These are phyloP conservation scores for Crithidia fasciculata DNA, from an alignment of 208 protist genomes.

Conservation along the genomic window DNA sequence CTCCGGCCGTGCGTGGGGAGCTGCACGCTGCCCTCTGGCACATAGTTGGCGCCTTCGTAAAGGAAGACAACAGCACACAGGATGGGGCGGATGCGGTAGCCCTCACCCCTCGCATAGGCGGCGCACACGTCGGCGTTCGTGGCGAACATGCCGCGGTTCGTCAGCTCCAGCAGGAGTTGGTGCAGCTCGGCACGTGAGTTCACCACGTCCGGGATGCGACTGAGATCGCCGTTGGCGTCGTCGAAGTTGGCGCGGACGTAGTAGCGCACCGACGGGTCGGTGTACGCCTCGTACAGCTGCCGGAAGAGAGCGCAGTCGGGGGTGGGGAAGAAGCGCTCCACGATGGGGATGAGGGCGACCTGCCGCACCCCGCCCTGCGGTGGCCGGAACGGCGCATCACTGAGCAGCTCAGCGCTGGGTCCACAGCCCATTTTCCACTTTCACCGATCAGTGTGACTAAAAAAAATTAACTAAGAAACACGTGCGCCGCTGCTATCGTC, in stretches of 20 bases:
- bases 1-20: constrained; percentile 24
- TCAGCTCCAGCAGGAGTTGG: constrained; percentile 22
- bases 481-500: no score
- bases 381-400: constrained; percentile 47
- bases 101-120: constrained; percentile 28
- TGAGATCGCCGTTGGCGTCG: constrained; percentile 33
- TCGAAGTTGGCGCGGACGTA: constrained; percentile 49
- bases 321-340: constrained; percentile 58
- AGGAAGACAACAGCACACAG: constrained; percentile 71
- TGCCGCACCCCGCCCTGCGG: constrained; percentile 33
- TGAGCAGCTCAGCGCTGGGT: constrained; percentile 63
- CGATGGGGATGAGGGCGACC: constrained; percentile 62
- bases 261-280: constrained; percentile 71
- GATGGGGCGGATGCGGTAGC: constrained; percentile 43
- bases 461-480: neutral
- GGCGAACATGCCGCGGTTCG: constrained; percentile 21
- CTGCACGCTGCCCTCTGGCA: constrained; percentile 56
- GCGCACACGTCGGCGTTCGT: constrained; percentile 45
- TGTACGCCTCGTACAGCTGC: constrained; percentile 66
- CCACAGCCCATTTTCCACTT: constrained; percentile 57
- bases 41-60: constrained; percentile 45
- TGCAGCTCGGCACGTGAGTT: constrained; percentile 46
- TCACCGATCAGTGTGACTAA: no score
- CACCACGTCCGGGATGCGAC: constrained; percentile 44
- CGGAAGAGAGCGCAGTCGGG: constrained; percentile 53